Percentiles rank a stretch among this genome's conserved stretches.
Evolutionary conservation across 2,329 filamentous ascomycete species (phyloP).

Genomic region (Pseudopyricularia cyperi): DNA sequence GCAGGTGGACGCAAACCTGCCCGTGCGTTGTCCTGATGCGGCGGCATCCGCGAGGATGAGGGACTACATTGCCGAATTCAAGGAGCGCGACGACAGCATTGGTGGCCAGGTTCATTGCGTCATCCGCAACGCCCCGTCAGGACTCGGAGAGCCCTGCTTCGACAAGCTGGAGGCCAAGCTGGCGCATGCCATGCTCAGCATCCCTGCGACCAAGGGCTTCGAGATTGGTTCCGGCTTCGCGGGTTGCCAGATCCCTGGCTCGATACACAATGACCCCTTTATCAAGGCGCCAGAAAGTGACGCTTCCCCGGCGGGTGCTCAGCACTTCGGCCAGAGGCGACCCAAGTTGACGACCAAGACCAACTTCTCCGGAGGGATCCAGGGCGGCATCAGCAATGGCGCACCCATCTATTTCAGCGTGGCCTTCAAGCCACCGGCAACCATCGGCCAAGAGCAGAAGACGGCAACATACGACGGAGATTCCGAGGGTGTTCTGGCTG

Average conservation of each 20-base stretch:
- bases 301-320: not conserved
- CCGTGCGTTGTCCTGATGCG: constrained; percentile 72
- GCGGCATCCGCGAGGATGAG: constrained; percentile 59
- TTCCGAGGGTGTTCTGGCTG: constrained; percentile 61
- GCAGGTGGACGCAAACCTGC: constrained; percentile 71
- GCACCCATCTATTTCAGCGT: constrained; percentile 89
- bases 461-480: constrained; percentile 69
- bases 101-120: constrained; percentile 93
- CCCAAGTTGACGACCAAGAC: constrained; percentile 72
- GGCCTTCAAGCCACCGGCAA: constrained; percentile 89
- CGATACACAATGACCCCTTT: constrained; percentile 86
- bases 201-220: constrained; percentile 91
- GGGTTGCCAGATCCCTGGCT: constrained; percentile 75
- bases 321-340: constrained; percentile 15
- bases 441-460: constrained; percentile 77
- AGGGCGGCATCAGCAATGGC: constrained; percentile 91
- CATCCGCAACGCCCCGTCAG: constrained; percentile 71
- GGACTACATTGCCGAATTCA: constrained; percentile 61
- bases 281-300: constrained; percentile 21
- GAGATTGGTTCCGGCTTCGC: constrained; percentile 89
- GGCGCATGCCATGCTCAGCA: constrained; percentile 87
- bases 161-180: constrained; percentile 90
- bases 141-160: constrained; percentile 87
- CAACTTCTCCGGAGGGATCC: constrained; percentile 89
- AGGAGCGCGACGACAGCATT: constrained; percentile 74